Conservation (phyloP, 805 yeast genomes). For the Candida vartiovaarae region DNA sequence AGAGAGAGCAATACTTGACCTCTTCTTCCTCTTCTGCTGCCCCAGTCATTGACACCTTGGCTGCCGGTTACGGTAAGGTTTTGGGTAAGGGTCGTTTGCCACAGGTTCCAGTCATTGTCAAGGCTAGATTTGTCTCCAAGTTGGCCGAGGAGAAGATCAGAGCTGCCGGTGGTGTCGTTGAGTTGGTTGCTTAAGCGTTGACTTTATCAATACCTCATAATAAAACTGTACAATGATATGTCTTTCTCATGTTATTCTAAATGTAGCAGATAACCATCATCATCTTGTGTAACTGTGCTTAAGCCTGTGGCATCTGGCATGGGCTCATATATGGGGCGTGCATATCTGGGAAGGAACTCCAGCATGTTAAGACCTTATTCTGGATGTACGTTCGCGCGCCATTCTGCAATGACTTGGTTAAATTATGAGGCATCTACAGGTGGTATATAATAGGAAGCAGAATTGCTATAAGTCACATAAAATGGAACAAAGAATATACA, state of each 20-base stretch:
- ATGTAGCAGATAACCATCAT: neutral
- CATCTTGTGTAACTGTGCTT: neutral
- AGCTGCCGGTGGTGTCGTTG: conserved; percentile 99
- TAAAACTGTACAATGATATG: conserved; percentile 4
- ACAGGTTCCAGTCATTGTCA: conserved; percentile 96
- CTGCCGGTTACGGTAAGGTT: conserved; percentile 99
- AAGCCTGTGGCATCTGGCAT: neutral
- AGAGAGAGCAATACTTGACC: conserved; percentile 90
- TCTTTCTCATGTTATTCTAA: conserved; percentile 2
- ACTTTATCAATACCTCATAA: neutral
- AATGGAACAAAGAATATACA: too few species aligned
- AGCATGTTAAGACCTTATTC: too few species aligned
- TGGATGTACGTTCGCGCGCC: too few species aligned
- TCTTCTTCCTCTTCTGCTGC: conserved; percentile 84
- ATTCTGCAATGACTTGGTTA: too few species aligned
- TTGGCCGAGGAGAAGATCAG: conserved; percentile 99
- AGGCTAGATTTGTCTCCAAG: conserved; percentile 98
- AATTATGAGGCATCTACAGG: too few species aligned
- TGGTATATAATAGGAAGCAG: too few species aligned
- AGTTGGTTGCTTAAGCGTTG: conserved; percentile 82
- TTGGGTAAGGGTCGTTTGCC: conserved; percentile 99
- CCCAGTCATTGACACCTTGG: conserved; percentile 98
- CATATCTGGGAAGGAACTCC: too few species aligned
- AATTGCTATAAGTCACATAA: too few species aligned
- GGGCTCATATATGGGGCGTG: too few species aligned